These are phyloP conservation scores for Salicornia ramosissima DNA, from an alignment of 148 eudicot genomes.

Conservation along the genomic window DNA sequence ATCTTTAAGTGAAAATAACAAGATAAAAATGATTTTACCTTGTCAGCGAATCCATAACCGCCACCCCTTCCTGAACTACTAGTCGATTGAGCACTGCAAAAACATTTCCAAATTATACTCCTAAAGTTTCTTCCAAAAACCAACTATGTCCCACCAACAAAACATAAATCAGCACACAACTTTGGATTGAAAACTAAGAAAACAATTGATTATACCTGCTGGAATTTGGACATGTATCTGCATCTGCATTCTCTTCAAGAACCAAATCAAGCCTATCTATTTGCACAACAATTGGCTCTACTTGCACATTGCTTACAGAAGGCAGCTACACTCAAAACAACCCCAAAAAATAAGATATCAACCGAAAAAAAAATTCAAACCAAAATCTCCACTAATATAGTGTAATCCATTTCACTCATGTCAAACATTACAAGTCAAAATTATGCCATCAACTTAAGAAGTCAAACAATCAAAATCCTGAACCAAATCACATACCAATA, in stretches of 20 bases:
- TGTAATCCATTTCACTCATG: background rate
- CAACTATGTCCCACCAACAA: background rate
- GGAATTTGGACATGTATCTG: constrained; percentile 47
- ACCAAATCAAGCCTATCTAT: constrained; percentile 93
- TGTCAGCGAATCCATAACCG: constrained; percentile 95
- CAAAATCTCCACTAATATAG: background rate
- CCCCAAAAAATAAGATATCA: background rate
- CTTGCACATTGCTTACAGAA: constrained; percentile 81
- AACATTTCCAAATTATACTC: background rate
- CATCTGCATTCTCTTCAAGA: constrained; percentile 83
- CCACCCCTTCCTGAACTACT: constrained; percentile 60
- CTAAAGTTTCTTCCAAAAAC: background rate
- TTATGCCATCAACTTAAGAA: background rate
- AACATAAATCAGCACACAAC: background rate
- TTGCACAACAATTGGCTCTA: constrained; percentile 90
- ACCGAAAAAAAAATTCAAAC: background rate
- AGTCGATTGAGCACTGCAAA: constrained; percentile 51
- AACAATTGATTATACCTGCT: constrained; percentile 44
- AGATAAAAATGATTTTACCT: constrained; percentile 47
- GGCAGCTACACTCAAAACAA: constrained; percentile 63
- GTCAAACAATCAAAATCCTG: background rate
- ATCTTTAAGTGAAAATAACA: background rate
- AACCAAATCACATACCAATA: constrained; percentile 46
- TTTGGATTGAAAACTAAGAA: background rate
- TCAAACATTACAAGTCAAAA: constrained; percentile 6